These are phyloP conservation scores for Coleophoma crateriformis DNA, from an alignment of 2,329 filamentous ascomycete genomes.

Conservation along the genomic window DNA sequence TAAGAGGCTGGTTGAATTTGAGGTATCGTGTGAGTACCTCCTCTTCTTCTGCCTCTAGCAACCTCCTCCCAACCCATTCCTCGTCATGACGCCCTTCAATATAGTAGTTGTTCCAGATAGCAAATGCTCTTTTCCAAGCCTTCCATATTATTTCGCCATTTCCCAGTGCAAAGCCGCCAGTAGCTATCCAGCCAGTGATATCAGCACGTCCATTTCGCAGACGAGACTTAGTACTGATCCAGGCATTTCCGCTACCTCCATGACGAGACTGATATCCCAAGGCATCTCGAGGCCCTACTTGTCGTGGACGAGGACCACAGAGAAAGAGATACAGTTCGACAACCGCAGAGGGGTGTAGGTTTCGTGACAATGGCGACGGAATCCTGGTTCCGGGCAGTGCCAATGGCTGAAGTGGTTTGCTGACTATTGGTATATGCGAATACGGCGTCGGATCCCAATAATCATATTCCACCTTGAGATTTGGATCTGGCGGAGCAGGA, in stretches of 20 bases:
- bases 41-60: constrained; percentile 6
- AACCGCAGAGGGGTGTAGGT: neutral
- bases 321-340: neutral
- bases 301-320: neutral
- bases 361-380: neutral
- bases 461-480: no score
- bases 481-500: no score
- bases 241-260: no score
- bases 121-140: constrained; percentile 24
- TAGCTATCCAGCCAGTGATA: neutral
- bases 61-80: constrained; percentile 12
- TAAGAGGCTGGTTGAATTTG: no score
- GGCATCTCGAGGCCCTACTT: no score
- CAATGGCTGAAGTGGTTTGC: neutral
- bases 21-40: neutral
- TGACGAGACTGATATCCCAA: no score
- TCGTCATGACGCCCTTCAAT: constrained; percentile 19
- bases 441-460: no score
- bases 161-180: neutral
- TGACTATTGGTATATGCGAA: neutral
- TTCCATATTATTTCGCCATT: constrained; percentile 18
- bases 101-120: constrained; percentile 24
- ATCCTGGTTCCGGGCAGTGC: neutral
- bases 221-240: no score
- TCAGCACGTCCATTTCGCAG: no score